Evolutionary conservation across 139 green algal genomes (phyloP).

Genomic region (Coelastrella sp.): DNA sequence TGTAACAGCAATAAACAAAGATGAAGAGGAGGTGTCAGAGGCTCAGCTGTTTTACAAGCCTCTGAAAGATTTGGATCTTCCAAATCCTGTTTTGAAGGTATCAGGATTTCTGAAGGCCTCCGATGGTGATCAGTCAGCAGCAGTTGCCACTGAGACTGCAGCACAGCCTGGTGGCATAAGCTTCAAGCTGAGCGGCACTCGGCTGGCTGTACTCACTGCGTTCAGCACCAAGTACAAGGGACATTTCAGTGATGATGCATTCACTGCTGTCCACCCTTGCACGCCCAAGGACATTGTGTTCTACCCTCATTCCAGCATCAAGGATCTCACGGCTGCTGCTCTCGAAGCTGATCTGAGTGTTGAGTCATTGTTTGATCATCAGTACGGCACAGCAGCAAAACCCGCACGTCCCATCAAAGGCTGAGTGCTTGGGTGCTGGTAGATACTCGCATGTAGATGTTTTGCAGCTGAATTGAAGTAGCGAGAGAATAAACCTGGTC

Average conservation of each 20-base stretch:
- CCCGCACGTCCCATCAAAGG: background rate
- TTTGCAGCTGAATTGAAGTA: too few relatives aligned
- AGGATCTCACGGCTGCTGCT: background rate
- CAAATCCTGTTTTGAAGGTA: constrained; percentile 1
- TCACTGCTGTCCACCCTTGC: constrained; percentile 60
- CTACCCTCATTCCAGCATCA: constrained; percentile 2
- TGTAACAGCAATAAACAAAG: too few relatives aligned
- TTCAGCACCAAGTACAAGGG: constrained; percentile 24
- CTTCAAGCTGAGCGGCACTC: background rate
- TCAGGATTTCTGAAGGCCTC: background rate
- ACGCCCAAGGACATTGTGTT: constrained; percentile 51
- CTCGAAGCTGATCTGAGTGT: constrained; percentile 3
- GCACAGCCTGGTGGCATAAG: background rate
- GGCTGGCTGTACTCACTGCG: constrained; percentile 3
- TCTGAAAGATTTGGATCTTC: constrained; percentile 29
- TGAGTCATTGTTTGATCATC: constrained; percentile 43
- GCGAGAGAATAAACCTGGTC: too few relatives aligned
- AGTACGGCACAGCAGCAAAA: constrained; percentile 9
- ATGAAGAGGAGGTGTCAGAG: background rate
- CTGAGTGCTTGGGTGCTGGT: too few relatives aligned
- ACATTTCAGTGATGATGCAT: constrained; percentile 32
- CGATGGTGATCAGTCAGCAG: too few relatives aligned
- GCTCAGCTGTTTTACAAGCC: constrained; percentile 13
- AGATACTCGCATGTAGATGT: too few relatives aligned
- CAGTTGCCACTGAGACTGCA: too few relatives aligned